These are phyloP conservation scores for Serpula lacrymans DNA, from an alignment of 768 basidiomycete genomes.

Conservation along the genomic window DNA sequence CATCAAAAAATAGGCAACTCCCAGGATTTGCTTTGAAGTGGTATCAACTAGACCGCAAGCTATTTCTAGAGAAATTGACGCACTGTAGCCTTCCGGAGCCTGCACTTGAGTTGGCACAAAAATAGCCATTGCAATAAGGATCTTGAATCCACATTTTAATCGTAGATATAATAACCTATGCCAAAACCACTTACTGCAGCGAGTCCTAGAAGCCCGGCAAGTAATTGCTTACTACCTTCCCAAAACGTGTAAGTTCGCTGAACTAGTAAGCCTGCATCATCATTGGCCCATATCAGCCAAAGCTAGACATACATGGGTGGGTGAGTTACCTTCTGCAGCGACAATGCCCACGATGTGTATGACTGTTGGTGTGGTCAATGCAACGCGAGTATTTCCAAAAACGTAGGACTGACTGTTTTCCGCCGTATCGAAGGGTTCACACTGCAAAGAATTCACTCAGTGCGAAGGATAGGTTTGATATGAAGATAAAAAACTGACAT, in stretches of 20 bases:
- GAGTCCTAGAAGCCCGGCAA: conserved; percentile 15
- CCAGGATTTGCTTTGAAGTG: no score
- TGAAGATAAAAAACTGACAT: neutral
- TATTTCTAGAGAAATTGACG: no score
- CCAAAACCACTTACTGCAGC: conserved; percentile 7
- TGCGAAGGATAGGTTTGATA: neutral
- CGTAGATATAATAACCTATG: no score
- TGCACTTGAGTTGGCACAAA: no score
- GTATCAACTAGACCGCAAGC: no score
- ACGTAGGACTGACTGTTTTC: neutral
- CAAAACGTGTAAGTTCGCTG: conserved; percentile 25
- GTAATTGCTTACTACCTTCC: conserved; percentile 13
- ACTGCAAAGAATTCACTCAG: neutral
- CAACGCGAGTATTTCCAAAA: neutral
- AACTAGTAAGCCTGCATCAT: conserved; percentile 18
- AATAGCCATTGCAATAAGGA: no score
- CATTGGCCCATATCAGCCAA: conserved; percentile 12
- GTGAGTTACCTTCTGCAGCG: neutral
- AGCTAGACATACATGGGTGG: neutral
- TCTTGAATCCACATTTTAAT: no score
- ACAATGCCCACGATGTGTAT: neutral
- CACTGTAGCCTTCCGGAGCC: no score
- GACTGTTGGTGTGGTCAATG: neutral
- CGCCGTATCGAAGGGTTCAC: neutral
- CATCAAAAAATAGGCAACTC: no score